Base-by-base conservation (phyloP, 2,329 filamentous ascomycete genomes). In the Byssochlamys sp. region DNA sequence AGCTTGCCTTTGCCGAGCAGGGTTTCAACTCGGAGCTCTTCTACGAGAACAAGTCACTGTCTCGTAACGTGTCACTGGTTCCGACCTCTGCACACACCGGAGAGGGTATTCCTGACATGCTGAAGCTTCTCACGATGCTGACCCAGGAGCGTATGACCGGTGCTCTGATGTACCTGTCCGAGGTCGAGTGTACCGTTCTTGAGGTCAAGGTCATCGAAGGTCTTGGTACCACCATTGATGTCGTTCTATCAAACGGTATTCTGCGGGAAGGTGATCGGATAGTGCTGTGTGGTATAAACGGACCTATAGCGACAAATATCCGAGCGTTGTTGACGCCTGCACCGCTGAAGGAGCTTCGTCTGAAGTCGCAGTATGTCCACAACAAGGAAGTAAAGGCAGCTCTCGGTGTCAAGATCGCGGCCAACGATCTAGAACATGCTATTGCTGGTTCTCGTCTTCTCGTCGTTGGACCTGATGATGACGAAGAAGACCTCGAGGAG, bases 201-300 rank as follows among this genome's bases (percentile, higher is more conserved):
- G 94, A 99, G 78, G 94, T 99, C 74, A 99, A 99, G 84, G 90
- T 95, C 53, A 96, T 99, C 61, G 94, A 99, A 75, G 95, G 94
- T 76, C 91, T 99, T 62, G 94, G 94, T 71, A 99, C 96, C 75
- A 99, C 94, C 52, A 97, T 99, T 67, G 94, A 99, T 72, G 92
- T 99, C 62, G 88, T 99, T 65, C 78, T 99, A 56, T 95, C 90
- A 58, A 99, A 99, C 77, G 94, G 94, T 84, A 87, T 96, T 59
- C 81, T 99, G 53, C 85, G 86, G 61, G 94, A 99, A 78, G 94
- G 94, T 62, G 94, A 99, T 74, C 87, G 91, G 39, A 90, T 99
- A 67, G 90, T 97, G 4, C 77, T 99, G 51, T 99, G 94, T 70
- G 94, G 94, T 80, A 89, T 92, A n/a, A 94, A 97, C 71, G 94